phyloP scores from a whole-genome alignment of 306 rosid genomes.

The Quercus gilva region DNA sequence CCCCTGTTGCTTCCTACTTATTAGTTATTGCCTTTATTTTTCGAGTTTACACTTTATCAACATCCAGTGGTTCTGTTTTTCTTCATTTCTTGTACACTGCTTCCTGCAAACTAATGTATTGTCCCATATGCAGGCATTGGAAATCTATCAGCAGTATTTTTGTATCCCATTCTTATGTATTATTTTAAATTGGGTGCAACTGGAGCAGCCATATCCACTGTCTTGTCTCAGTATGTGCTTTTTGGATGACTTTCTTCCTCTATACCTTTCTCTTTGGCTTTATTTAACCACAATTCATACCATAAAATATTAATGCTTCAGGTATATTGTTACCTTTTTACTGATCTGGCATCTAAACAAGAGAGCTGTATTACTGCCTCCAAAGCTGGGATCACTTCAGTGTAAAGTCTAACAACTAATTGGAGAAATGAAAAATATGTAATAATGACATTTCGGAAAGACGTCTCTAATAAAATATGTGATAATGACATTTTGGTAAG shows the following conservation, averaged over 20 bases:
- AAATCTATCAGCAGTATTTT: constrained; percentile 68
- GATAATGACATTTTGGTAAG: no score
- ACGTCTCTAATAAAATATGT: no score
- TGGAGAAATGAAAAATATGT: no score
- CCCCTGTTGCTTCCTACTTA: not conserved
- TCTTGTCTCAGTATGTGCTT: constrained; percentile 84
- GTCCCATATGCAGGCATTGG: constrained; percentile 69
- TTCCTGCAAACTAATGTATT: constrained; percentile 29
- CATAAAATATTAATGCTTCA: constrained; percentile 31
- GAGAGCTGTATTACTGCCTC: constrained; percentile 75
- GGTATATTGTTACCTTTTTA: constrained; percentile 73
- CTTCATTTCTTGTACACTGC: constrained; percentile 1
- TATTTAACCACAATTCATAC: constrained; percentile 13
- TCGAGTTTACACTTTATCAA: constrained; percentile 7
- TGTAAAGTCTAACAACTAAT: no score
- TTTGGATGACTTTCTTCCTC: constrained; percentile 21
- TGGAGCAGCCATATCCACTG: constrained; percentile 93
- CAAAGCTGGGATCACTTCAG: constrained; percentile 76
- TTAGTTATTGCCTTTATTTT: not conserved
- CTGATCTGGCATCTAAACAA: constrained; percentile 82
- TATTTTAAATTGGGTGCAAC: constrained; percentile 70
- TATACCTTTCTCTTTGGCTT: constrained; percentile 14
- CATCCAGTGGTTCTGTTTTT: constrained; percentile 2
- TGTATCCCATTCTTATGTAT: constrained; percentile 80
- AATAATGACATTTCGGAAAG: no score